phyloP scores from a whole-genome alignment of 2,329 filamentous ascomycete genomes.

The Alternaria novae-zelandiae region DNA sequence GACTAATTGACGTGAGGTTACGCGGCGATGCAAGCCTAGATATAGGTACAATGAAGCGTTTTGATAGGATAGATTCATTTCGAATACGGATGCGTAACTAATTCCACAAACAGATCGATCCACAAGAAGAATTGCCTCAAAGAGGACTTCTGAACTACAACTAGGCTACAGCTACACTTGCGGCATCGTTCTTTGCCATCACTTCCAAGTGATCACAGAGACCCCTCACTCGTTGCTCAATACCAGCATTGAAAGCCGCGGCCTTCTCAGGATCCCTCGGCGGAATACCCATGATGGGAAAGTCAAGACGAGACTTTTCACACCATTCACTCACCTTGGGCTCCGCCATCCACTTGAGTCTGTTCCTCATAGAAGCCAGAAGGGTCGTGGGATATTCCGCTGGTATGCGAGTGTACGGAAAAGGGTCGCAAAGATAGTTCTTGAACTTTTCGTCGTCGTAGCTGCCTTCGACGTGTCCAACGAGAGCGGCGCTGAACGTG shows the following conservation, averaged over 20 bases:
- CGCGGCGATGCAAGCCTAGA: not conserved
- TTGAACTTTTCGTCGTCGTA: not conserved
- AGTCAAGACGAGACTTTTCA: not conserved
- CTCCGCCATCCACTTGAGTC: not conserved
- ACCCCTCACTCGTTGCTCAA: not conserved
- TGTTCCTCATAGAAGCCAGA: not conserved
- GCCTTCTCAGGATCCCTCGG: not conserved
- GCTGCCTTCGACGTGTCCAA: not conserved
- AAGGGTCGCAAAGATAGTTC: not conserved
- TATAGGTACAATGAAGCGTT: fast-evolving
- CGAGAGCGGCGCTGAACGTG: not conserved
- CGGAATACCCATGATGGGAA: not conserved
- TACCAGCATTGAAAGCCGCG: not conserved
- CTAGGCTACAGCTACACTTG: not conserved
- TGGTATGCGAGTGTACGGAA: not conserved
- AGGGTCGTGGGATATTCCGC: not conserved
- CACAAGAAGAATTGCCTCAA: fast-evolving
- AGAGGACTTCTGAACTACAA: not conserved
- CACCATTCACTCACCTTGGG: not conserved
- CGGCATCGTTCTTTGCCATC: not conserved
- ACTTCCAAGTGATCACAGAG: not conserved
- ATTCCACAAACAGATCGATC: not conserved
- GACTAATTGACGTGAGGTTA: not conserved
- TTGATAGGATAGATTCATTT: not conserved
- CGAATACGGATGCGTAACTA: not conserved